Evolutionary conservation across 73 alveolate species (phyloP), one percentile per base, ranked within the genome.

Genomic region (Breviolum minutum): DNA sequence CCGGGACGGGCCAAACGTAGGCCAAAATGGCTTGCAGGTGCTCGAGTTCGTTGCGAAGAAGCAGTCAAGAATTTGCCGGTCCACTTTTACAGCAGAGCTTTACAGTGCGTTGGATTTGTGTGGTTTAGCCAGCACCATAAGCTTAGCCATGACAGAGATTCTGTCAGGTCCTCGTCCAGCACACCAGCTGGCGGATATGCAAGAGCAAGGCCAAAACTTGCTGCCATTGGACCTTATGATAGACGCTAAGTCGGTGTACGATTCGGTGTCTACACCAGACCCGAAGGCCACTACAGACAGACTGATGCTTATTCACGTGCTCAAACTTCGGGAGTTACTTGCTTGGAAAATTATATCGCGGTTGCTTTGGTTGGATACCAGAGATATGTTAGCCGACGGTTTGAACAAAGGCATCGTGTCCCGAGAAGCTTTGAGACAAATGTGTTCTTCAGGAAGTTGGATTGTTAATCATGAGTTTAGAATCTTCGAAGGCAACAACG

Each of bases 61-160:
- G 76, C 96, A 89, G n/a, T 32, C 84, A 16, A 68, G 82, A 32
- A 86, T 89, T 71, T 40, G 87, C 62, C 14, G 95, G 5, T 24
- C 66, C 5, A 87, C 95, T 48, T 87, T 64, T n/a, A 83, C 95
- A 8, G 95, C 95, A 12, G 96, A 89, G 26, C 76, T 89, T 6
- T 70, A 87, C 54, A 54, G 79, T 0, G 81, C 82, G 30, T 54
- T 87, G 19, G 95, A 87, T 20, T 40, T 63, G 11, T 54, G 24
- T 26, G 95, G 95, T 12, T 19, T 64, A 2, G 82, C 81, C 1
- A 9, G 7, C 29, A 64, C 0, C 10, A 87, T 87, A 17, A 63
- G 30, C 30, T n/a, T 71, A 4, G 82, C 95, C 2, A 16, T 87
- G 22, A 87, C 81, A 0, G 95, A 87, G 66, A 26, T 87, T 8